These are phyloP conservation scores for Alternaria consortialis DNA, from an alignment of 2,329 filamentous ascomycete genomes.

Conservation along the genomic window DNA sequence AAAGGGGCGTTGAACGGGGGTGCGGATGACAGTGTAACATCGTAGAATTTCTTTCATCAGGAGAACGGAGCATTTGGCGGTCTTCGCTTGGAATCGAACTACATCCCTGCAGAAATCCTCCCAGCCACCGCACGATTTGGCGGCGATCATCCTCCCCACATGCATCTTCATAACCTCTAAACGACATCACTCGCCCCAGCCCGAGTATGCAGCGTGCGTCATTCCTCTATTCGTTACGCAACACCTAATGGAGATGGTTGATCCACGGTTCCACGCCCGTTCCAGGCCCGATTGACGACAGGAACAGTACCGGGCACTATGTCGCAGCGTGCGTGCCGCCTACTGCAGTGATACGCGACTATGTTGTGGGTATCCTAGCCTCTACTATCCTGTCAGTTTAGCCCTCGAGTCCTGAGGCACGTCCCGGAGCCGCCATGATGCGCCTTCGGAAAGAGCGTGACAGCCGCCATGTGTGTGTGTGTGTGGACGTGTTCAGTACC, in stretches of 20 bases:
- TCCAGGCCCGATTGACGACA: slow-evolving; percentile 11
- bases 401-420: slow-evolving; percentile 33
- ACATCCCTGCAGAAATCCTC: slow-evolving; percentile 34
- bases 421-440: slow-evolving; percentile 23
- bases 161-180: slow-evolving; percentile 24
- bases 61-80: slow-evolving; percentile 31
- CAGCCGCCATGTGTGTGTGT: slow-evolving; percentile 48
- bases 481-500: slow-evolving; percentile 37
- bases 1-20: slow-evolving; percentile 35
- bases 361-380: slow-evolving; percentile 33
- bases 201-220: slow-evolving; percentile 14
- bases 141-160: slow-evolving; percentile 41
- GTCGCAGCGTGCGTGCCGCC: slow-evolving; percentile 15
- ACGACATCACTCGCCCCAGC: slow-evolving; percentile 27
- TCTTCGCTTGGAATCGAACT: slow-evolving; percentile 15
- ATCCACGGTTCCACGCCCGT: slow-evolving; percentile 9
- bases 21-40: slow-evolving; percentile 42
- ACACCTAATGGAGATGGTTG: slow-evolving; percentile 2
- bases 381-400: slow-evolving; percentile 30
- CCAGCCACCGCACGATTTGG: slow-evolving; percentile 43
- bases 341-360: slow-evolving; percentile 39
- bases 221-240: background rate
- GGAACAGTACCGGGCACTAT: background rate
- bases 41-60: slow-evolving; percentile 44
- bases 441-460: slow-evolving; percentile 24